phyloP scores from a whole-genome alignment of 2,329 filamentous ascomycete genomes.

The Escovopsis sp. region DNA sequence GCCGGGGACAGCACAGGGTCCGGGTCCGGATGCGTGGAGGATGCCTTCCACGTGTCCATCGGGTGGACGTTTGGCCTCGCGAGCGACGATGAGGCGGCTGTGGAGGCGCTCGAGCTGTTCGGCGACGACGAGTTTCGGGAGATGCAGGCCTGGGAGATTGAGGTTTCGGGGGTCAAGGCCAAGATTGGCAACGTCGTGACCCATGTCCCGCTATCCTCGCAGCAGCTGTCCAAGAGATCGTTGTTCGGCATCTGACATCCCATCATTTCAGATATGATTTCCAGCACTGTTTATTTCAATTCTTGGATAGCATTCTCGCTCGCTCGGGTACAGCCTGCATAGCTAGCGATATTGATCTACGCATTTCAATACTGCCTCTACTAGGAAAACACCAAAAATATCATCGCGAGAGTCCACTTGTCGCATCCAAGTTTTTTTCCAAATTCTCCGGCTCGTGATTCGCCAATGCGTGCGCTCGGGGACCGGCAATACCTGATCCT shows the following conservation, averaged over 20 bases:
- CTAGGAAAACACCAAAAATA: too few species aligned
- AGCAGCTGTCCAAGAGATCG: constrained; percentile 1
- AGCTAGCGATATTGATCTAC: too few species aligned
- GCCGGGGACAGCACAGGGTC: background rate
- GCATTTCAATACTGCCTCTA: too few species aligned
- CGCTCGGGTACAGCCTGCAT: too few species aligned
- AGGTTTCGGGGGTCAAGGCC: constrained; percentile 49
- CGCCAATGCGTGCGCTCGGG: too few species aligned
- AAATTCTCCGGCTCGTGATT: too few species aligned
- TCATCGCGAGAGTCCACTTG: too few species aligned
- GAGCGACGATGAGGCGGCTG: constrained; percentile 19
- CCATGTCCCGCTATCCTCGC: constrained; percentile 24
- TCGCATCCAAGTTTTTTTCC: too few species aligned
- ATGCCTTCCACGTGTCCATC: constrained; percentile 73
- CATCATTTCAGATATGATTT: too few species aligned
- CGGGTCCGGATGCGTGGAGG: constrained; percentile 10
- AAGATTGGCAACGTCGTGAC: constrained; percentile 62
- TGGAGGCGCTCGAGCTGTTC: constrained; percentile 14
- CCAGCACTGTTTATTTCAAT: too few species aligned
- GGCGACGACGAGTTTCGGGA: constrained; percentile 11
- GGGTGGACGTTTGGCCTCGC: constrained; percentile 61
- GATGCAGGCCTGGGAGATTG: constrained; percentile 31
- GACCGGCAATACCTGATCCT: too few species aligned
- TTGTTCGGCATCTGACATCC: constrained; percentile 8
- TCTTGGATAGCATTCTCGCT: too few species aligned